A percentile compares a stretch with the other conserved stretches of the same genome.
Evolutionary conservation across 495 filamentous ascomycete genomes (phyloP).

Genomic region (Penicillium bialowiezense): DNA sequence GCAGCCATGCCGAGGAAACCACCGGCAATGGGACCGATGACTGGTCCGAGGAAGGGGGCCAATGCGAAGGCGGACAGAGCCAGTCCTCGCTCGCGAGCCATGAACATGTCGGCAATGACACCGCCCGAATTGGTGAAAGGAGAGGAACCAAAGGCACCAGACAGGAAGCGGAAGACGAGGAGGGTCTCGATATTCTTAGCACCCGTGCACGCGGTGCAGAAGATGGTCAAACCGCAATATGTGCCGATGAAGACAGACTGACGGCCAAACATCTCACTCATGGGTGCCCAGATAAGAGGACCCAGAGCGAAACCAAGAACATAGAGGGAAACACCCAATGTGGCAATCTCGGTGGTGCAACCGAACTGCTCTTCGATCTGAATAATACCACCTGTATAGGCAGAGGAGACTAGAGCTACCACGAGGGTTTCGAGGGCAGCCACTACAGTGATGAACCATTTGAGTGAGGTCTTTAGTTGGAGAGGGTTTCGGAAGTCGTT

Average conservation of each 20-base stretch:
- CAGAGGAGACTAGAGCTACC: slow-evolving; percentile 69
- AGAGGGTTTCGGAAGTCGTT: slow-evolving; percentile 66
- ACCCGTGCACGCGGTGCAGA: slow-evolving; percentile 59
- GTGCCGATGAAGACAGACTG: slow-evolving; percentile 63
- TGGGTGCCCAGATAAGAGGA: slow-evolving; percentile 58
- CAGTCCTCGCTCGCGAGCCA: slow-evolving; percentile 53
- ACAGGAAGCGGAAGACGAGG: slow-evolving; percentile 67
- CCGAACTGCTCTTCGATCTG: slow-evolving; percentile 55
- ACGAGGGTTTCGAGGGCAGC: slow-evolving; percentile 64
- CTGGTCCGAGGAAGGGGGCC: slow-evolving; percentile 62
- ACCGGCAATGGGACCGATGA: slow-evolving; percentile 52
- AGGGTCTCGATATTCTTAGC: slow-evolving; percentile 58
- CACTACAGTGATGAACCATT: slow-evolving; percentile 64
- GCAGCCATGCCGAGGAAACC: slow-evolving; percentile 51
- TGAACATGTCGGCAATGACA: slow-evolving; percentile 68
- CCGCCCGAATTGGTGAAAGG: slow-evolving; percentile 66
- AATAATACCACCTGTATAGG: slow-evolving; percentile 63
- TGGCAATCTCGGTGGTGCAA: slow-evolving; percentile 51
- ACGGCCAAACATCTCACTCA: slow-evolving; percentile 65
- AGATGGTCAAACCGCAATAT: slow-evolving; percentile 58
- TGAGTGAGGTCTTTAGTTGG: slow-evolving; percentile 50
- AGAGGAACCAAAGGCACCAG: slow-evolving; percentile 68
- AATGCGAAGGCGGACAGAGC: slow-evolving; percentile 57
- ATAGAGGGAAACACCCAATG: slow-evolving; percentile 65
- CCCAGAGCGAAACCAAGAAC: slow-evolving; percentile 63